A percentile compares a stretch with the other conserved stretches of the same genome.
Conservation (phyloP, 2,329 filamentous ascomycete species). For the Apiospora koreana region DNA sequence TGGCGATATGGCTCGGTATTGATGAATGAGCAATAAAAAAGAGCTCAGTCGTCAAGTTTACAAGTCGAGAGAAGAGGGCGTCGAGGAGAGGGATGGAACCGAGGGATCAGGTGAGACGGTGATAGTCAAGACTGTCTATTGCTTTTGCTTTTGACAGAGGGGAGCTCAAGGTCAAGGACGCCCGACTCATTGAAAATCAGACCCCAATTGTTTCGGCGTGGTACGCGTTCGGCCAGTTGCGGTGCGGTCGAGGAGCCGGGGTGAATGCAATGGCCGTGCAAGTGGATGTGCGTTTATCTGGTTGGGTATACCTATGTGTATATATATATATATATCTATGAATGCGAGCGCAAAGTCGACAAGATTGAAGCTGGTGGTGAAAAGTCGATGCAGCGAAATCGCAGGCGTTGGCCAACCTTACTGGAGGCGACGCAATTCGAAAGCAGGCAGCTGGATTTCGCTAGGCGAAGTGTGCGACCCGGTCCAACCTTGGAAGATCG, state of each 20-base stretch:
- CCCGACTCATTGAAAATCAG: slow-evolving; percentile 7
- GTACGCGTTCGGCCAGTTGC: not conserved
- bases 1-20: not conserved
- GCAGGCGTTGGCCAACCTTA: not conserved
- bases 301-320: not conserved
- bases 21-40: not conserved
- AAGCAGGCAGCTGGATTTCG: slow-evolving; percentile 2
- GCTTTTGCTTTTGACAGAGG: slow-evolving; percentile 1
- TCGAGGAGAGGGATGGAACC: slow-evolving; percentile 1
- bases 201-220: slow-evolving; percentile 7
- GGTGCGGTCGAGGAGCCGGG: not conserved
- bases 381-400: not conserved
- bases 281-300: not conserved
- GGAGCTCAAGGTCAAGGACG: not conserved
- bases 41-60: not conserved
- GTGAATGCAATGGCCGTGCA: not conserved
- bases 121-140: not conserved
- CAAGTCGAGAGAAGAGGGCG: not conserved
- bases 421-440: not conserved
- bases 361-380: not conserved
- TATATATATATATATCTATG: not conserved
- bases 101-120: not conserved
- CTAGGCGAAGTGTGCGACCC: not conserved
- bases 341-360: not conserved
- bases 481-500: not conserved